Evolutionary conservation across 2,329 filamentous ascomycete genomes (phyloP).

Genomic region (Ceratocystis huliohia): DNA sequence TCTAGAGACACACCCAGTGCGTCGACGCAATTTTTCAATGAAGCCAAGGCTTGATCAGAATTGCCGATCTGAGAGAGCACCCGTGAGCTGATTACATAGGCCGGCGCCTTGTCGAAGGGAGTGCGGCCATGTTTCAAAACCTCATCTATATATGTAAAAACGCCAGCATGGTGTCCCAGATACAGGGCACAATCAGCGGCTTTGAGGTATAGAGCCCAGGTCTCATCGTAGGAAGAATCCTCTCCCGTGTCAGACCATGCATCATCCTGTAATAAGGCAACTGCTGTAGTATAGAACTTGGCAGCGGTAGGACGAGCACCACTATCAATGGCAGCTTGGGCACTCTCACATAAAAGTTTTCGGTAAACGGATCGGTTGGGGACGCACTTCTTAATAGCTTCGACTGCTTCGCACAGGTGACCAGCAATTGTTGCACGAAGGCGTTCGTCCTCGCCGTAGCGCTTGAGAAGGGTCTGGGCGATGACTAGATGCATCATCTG

Average conservation of each 20-base stretch:
- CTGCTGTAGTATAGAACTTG: conserved; percentile 66
- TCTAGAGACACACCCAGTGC: conserved; percentile 57
- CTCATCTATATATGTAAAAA: conserved; percentile 53
- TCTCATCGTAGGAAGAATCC: conserved; percentile 72
- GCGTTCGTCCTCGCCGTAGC: conserved; percentile 47
- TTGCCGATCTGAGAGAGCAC: conserved; percentile 66
- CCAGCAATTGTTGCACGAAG: conserved; percentile 61
- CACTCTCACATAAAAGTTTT: conserved; percentile 65
- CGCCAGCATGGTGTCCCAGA: conserved; percentile 56
- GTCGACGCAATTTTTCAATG: conserved; percentile 56
- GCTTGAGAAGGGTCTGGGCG: conserved; percentile 65
- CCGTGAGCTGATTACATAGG: conserved; percentile 70
- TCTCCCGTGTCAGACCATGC: conserved; percentile 58
- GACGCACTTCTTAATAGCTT: conserved; percentile 58
- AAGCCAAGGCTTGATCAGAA: conserved; percentile 52
- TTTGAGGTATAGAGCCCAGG: conserved; percentile 62
- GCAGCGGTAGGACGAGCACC: conserved; percentile 71
- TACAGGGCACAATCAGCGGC: conserved; percentile 75
- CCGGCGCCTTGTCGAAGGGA: conserved; percentile 67
- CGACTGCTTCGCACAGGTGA: conserved; percentile 67
- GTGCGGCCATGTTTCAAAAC: conserved; percentile 60
- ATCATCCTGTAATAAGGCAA: conserved; percentile 64
- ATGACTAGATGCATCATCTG: conserved; percentile 86
- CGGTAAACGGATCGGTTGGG: conserved; percentile 52
- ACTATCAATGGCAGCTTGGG: conserved; percentile 64